phyloP scores from a whole-genome alignment of 192 early-diverging fungal species.

The Mortierella antarctica region DNA sequence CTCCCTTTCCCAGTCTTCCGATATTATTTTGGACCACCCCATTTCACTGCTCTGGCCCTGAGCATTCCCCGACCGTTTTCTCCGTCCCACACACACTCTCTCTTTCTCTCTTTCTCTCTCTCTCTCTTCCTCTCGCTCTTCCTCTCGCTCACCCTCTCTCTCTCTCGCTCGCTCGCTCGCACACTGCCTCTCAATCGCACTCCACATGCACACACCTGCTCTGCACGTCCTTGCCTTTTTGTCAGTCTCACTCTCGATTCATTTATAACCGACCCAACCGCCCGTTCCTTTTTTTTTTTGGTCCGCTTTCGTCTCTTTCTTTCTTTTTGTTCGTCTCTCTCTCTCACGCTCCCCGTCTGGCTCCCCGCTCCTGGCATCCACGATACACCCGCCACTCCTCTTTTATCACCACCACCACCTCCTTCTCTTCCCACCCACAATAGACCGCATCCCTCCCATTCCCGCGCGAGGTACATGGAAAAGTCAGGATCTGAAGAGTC shows the following conservation, averaged over 20 bases:
- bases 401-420: not conserved
- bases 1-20: not conserved
- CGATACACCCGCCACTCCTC: not conserved
- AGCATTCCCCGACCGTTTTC: not conserved
- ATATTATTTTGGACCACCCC: not conserved
- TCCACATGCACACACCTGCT: not conserved
- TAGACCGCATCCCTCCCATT: too few relatives aligned
- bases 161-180: not conserved
- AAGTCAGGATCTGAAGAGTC: slow-evolving; percentile 25
- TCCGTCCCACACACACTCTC: too few relatives aligned
- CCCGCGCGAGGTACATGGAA: slow-evolving; percentile 16
- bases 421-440: not conserved
- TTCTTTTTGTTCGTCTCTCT: not conserved
- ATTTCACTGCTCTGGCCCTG: not conserved
- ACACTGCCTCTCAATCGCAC: not conserved
- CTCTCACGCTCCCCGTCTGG: not conserved
- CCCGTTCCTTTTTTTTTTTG: not conserved
- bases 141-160: not conserved
- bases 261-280: too few relatives aligned
- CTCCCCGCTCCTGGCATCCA: not conserved
- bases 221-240: too few relatives aligned
- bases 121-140: not conserved
- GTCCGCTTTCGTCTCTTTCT: not conserved
- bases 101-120: not conserved
- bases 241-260: too few relatives aligned